Percentiles rank a stretch among this genome's conserved stretches.
phyloP scores from a whole-genome alignment of 495 filamentous ascomycete genomes.

The Cryomyces antarcticus region DNA sequence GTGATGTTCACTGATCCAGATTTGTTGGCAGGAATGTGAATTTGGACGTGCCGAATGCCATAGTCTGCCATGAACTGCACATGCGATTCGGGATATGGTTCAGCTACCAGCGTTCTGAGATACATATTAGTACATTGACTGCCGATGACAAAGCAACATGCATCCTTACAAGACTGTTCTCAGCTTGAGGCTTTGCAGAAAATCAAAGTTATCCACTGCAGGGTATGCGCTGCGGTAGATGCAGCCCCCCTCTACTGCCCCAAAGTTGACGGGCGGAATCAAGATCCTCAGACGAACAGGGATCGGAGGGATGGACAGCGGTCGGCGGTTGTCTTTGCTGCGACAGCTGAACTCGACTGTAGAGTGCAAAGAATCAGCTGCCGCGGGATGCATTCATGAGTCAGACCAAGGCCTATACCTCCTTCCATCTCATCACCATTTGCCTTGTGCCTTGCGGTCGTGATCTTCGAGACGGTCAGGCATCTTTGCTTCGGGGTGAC shows the following conservation, averaged over 20 bases:
- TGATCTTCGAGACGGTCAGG: too few relatives aligned
- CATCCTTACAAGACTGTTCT: constrained; percentile 52
- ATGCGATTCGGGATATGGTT: constrained; percentile 37
- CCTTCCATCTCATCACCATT: not conserved
- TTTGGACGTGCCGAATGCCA: constrained; percentile 43
- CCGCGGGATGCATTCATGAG: not conserved
- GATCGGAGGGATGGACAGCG: not conserved
- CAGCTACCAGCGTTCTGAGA: constrained; percentile 52
- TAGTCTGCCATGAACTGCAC: constrained; percentile 36
- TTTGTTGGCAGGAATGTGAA: constrained; percentile 62
- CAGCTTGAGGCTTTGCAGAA: constrained; percentile 40
- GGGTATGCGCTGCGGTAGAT: constrained; percentile 69
- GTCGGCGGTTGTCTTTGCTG: not conserved
- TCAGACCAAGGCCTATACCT: not conserved
- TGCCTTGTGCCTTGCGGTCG: not conserved
- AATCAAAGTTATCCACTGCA: constrained; percentile 36
- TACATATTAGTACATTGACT: constrained; percentile 3
- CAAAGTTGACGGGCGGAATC: constrained; percentile 41
- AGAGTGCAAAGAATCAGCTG: not conserved
- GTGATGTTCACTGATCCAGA: constrained; percentile 31
- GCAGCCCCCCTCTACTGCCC: constrained; percentile 33
- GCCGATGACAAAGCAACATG: not conserved
- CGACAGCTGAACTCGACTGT: not conserved
- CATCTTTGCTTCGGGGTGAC: not conserved
- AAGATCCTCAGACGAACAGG: constrained; percentile 7